These are phyloP conservation scores for Colletotrichum lupini DNA, from an alignment of 2,329 filamentous ascomycete genomes.

Conservation along the genomic window DNA sequence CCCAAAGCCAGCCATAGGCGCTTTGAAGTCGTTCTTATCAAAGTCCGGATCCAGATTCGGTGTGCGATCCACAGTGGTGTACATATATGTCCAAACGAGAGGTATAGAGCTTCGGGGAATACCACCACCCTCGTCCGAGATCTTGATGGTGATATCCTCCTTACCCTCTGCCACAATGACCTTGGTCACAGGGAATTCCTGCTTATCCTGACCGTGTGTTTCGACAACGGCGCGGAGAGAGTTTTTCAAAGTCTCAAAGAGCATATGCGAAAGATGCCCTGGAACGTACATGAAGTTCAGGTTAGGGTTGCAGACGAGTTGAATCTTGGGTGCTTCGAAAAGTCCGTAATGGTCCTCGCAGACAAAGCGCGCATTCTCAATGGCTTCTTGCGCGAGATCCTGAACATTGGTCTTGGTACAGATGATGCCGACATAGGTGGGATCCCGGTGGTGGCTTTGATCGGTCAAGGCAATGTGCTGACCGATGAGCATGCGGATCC, in stretches of 20 bases:
- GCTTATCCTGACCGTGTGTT: slow-evolving; percentile 92
- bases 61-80: slow-evolving; percentile 96
- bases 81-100: slow-evolving; percentile 99
- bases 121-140: slow-evolving; percentile 95
- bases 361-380: slow-evolving; percentile 98
- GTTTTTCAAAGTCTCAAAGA: slow-evolving; percentile 99
- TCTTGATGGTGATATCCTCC: slow-evolving; percentile 99
- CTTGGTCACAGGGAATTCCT: slow-evolving; percentile 96
- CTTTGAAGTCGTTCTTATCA: slow-evolving; percentile 99
- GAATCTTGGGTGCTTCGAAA: slow-evolving; percentile 95
- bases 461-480: slow-evolving; percentile 98
- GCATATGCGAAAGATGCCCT: slow-evolving; percentile 98
- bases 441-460: slow-evolving; percentile 88
- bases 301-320: slow-evolving; percentile 93
- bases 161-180: slow-evolving; percentile 98
- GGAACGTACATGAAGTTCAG: slow-evolving; percentile 99
- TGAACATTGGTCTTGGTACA: slow-evolving; percentile 98
- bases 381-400: slow-evolving; percentile 95
- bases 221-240: slow-evolving; percentile 97
- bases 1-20: slow-evolving; percentile 99
- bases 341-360: slow-evolving; percentile 98
- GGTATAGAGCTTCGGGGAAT: slow-evolving; percentile 94
- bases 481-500: slow-evolving; percentile 98
- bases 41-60: slow-evolving; percentile 96
- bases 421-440: slow-evolving; percentile 97